Evolutionary conservation across 495 filamentous ascomycete species (phyloP), one percentile per base, ranked within the genome.

Genomic region (Neurospora sp.): DNA sequence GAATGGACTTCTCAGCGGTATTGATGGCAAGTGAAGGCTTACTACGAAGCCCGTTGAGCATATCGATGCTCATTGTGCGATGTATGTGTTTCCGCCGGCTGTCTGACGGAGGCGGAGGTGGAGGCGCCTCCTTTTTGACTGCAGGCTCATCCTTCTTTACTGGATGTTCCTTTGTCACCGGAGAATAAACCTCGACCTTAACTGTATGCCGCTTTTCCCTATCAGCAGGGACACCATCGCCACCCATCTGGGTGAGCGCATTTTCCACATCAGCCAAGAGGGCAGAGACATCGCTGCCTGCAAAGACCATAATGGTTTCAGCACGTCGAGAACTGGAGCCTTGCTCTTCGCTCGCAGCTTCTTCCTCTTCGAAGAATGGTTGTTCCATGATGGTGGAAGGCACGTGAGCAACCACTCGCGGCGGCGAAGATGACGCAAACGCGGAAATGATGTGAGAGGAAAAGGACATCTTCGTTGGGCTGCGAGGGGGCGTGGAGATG

Each of bases 251-350:
- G 70, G 84, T 86, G 76, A 91, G 87, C 71, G 88, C 85, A 68
- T 85, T 82, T 77, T 90, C 87, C 14, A 91, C 89, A 72, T 91
- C 88, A 3, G 84, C 85, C 39, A 91, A 77, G 8, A 91, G 82
- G 0, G 88, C 87, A 74, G 88, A 89, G 11, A 93, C 87, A 69
- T 89, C 87, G 70, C 84, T 84, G 75, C 89, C 89, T 39, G 89
- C 90, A 73, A 91, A 91, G 74, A 91, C 87, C 73, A 87, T 87
- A 73, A 92, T 92, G 70, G 88, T 91, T 78, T 91, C 86, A 35
- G 87, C 88, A 38, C 75, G 82, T 46, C 71, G 81, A 35, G 53
- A 66, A 66, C 53, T 66, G 27, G 22, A 27, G 14, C 14, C 27
- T 66, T 66, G 27, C 14, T 66, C 53, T 18, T 66, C 53, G 11